Evolutionary conservation across 345 rosid genomes (phyloP), one percentile per base, ranked within the genome.

Genomic region (Syzygium oleosum): DNA sequence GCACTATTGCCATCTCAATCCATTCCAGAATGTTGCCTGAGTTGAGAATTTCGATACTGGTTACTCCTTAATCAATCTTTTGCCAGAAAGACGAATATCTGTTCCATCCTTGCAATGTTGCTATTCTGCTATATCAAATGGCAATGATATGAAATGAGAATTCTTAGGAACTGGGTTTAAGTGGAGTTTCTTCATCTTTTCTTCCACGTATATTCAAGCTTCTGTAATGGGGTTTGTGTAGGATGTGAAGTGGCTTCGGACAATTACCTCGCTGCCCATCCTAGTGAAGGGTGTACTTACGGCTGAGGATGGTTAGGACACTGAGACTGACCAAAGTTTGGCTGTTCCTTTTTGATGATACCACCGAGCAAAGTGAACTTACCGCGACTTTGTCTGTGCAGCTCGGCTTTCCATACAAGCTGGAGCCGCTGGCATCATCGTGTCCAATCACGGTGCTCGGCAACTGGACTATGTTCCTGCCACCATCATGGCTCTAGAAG

Each of bases 401-500:
- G 99, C 99, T 84, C 93, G 92, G 89, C 83, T 96, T 55, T 94
- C 97, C 19, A 46, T 96, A 84, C 95, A 97, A 78, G 88, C 86
- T 79, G 98, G 99, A 89, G 98, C 94, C 84, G 96, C 99, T 65
- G 98, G 99, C 79, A 97, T 97, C 58, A 95, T 97, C 52, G 99
- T 97, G 34, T 97, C 99, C 87, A 97, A 97, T 86, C 99, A 97
- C 1, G 99, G 99, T 84, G 99, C 98, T 59, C 98, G 99, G 78
- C 98, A 97, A 87, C 98, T 97, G 22, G 99, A 97, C 91, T 96
- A 94, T 90, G 97, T 94, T 34, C 99, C 99, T 61, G 95, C 99
- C 51, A 87, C 99, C 86, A 95, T 96, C 88, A 86, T 90, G 92
- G 98, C 98, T 46, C 89, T 98, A 88, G 99, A 98, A 91, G 99